Base-by-base conservation (phyloP, 352 stramenopile species). In the Plasmopara viticola region DNA sequence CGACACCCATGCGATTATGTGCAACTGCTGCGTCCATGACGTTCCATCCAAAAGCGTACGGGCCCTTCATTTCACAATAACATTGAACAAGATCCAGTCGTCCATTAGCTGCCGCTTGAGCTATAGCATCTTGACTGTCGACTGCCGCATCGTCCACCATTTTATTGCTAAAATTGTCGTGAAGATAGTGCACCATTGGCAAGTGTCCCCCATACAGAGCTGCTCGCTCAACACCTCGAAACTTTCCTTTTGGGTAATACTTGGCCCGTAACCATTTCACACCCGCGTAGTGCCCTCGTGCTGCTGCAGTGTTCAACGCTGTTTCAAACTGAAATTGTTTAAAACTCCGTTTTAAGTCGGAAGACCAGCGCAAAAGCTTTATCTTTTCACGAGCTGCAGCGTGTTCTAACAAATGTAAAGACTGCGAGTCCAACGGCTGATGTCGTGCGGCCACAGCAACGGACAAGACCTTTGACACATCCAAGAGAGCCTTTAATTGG, bases 1-100 rank as follows among this genome's bases (percentile, higher is more conserved):
- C 69, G 20, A 79, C 47, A 14, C 64, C 34, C 62, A 79, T 72
- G 43, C 64, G 66, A 48, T 71, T 64, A 9, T 76, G 44, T 2
- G 66, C 66, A n/a, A 70, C 51, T 10, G 69, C 69, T 9, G 69
- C 63, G 48, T 74, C 69, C 69, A 79, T 74, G 9, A 64, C 68
- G 41, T 55, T 68, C 46, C 66, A 75, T 9, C 69, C 69, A 29
- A 74, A 68, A 9, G 66, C 59, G 44, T 70, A 74, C 4, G 55
- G 64, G 9, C 65, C 70, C 34, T 72, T 72, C 50, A 66, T 57
- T 14, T 74, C 58, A 52, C 62, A 68, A 47, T 68, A 64, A 62
- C 65, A 78, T 43, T 66, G 44, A 17, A 78, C 58, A 1, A 74
- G 28, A 10, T 75, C 69, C 43, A 78, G 9, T 30, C 60, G 50